phyloP scores from a whole-genome alignment of 2,329 filamentous ascomycete species.

The Calonectria fujianensis region DNA sequence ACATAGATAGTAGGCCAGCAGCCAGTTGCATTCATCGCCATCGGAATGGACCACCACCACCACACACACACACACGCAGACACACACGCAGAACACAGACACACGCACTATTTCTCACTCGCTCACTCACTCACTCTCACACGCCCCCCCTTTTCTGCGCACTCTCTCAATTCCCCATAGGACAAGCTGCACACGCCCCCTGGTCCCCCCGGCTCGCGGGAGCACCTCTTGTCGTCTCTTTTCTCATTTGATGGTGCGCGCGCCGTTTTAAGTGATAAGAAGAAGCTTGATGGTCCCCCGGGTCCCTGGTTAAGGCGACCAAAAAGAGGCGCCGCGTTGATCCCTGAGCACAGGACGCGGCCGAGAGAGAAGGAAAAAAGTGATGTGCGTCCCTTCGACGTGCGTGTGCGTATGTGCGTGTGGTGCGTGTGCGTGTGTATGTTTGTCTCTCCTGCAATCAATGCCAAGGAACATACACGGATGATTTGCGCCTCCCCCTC shows the following conservation, averaged over 20 bases:
- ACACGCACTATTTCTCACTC: neutral
- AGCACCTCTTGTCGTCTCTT: slow-evolving; percentile 24
- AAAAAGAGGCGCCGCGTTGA: neutral
- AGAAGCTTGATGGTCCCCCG: neutral
- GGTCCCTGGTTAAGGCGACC: neutral
- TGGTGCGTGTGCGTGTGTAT: neutral
- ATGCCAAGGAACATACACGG: neutral
- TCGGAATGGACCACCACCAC: slow-evolving; percentile 6
- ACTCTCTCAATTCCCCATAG: neutral
- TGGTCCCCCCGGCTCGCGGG: neutral
- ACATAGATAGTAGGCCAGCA: slow-evolving; percentile 18
- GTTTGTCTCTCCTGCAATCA: neutral
- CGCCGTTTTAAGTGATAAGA: slow-evolving; percentile 15
- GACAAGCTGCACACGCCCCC: slow-evolving; percentile 1
- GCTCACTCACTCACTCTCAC: neutral
- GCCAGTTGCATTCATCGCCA: slow-evolving; percentile 21
- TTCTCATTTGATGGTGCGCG: slow-evolving; percentile 15
- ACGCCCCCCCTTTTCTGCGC: neutral
- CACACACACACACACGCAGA: neutral
- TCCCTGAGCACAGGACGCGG: slow-evolving; percentile 11
- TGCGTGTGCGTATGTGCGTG: too few species aligned
- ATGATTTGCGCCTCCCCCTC: neutral
- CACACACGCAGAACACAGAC: neutral
- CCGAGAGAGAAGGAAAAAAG: neutral
- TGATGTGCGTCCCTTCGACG: neutral